Evolutionary conservation across 177 flowering plant genomes (phyloP), one percentile per base, ranked within the genome.

Genomic region (Vitis hybrid): DNA sequence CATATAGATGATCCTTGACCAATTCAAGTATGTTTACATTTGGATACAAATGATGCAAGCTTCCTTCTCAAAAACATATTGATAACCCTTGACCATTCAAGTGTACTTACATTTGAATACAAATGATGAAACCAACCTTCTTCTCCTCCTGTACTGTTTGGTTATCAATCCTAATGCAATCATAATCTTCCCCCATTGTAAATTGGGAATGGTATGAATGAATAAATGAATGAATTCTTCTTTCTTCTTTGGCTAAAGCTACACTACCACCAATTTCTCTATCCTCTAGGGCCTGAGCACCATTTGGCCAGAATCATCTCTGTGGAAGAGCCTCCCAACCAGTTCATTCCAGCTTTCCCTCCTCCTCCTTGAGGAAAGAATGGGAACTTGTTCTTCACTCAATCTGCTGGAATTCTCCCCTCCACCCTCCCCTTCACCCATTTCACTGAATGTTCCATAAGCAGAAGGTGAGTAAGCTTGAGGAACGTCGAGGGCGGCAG

Each of bases 391-490:
- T 41, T 41, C 84, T 3, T 51, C 77, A 13, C 61, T 35, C 12
- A 67, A 63, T 58, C 65, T 72, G 53, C 75, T n/a, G 6, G 77
- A 73, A 27, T 66, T 67, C 58, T 72, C 81, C 49, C 30, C 30
- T 27, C 30, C 0, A 0, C 30, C 30, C 30, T 27, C 30, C 78
- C 76, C 60, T 71, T 60, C 35, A 0, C 78, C 76, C n/a, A 20
- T 56, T 11, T 74, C 80, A 21, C 76, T 66, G 67, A 90, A 88
- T 62, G 94, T 90, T 27, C 94, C 94, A 67, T 90, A 88, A 0
- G 75, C 35, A 50, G 91, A 82, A 14, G 91, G 88, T 2, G 87
- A 75, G 78, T 58, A 82, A 10, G 87, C 82, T 67, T 77, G 78
- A 0, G 92, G 88, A 58, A 88, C 79, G 4, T 83, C 73, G 64